Percentiles rank a stretch among this genome's conserved stretches.
Evolutionary conservation across 805 yeast genomes (phyloP).

Genomic region (Candida peoriensis): DNA sequence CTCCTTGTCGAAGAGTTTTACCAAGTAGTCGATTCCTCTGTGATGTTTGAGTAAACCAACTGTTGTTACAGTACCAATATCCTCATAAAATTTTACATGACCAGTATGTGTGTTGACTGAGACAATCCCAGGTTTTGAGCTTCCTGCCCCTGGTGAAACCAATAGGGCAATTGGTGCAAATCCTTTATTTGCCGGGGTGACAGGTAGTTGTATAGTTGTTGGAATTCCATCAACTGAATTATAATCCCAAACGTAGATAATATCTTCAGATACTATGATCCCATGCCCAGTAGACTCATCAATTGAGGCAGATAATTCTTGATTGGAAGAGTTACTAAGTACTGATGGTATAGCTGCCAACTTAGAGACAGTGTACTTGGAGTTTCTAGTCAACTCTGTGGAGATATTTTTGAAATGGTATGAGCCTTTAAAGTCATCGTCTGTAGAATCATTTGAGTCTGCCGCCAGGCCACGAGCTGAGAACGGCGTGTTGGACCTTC

Average conservation of each 20-base stretch:
- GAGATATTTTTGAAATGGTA: slow-evolving; percentile 23
- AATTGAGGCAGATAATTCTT: slow-evolving; percentile 21
- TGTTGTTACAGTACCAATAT: slow-evolving; percentile 66
- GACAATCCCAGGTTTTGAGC: slow-evolving; percentile 62
- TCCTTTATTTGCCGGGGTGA: slow-evolving; percentile 21
- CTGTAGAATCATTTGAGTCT: neutral
- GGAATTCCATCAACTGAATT: slow-evolving; percentile 58
- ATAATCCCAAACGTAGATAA: slow-evolving; percentile 66
- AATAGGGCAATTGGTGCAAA: slow-evolving; percentile 50
- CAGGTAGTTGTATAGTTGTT: slow-evolving; percentile 45
- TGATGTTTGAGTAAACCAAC: slow-evolving; percentile 47
- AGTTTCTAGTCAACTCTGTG: slow-evolving; percentile 52
- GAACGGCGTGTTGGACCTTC: slow-evolving; percentile 1
- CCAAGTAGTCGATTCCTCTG: slow-evolving; percentile 28
- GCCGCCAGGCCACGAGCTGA: slow-evolving; percentile 1
- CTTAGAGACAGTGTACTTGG: slow-evolving; percentile 51
- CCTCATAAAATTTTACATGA: slow-evolving; percentile 61
- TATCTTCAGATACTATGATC: slow-evolving; percentile 29
- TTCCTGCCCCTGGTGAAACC: slow-evolving; percentile 51
- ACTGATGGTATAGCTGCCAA: slow-evolving; percentile 49
- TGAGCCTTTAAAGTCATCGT: slow-evolving; percentile 2
- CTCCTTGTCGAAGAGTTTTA: slow-evolving; percentile 50
- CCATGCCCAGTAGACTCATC: slow-evolving; percentile 27
- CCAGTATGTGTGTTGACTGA: slow-evolving; percentile 60
- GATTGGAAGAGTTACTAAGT: slow-evolving; percentile 5